Evolutionary conservation across 2,329 filamentous ascomycete species (phyloP).

Genomic region (Alternaria sp.): DNA sequence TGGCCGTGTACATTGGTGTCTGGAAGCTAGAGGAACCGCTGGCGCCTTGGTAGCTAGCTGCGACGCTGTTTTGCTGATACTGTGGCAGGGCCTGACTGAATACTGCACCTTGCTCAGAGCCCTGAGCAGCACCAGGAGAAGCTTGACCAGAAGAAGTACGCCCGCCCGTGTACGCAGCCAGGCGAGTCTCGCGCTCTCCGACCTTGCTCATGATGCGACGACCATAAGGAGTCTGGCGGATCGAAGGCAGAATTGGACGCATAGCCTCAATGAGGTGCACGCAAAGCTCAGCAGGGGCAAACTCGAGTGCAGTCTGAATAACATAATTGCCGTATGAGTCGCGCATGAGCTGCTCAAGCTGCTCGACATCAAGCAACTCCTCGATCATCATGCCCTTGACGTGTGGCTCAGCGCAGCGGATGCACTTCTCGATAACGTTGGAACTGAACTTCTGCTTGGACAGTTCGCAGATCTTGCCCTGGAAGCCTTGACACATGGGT

Average conservation of each 20-base stretch:
- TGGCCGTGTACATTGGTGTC: constrained; percentile 43
- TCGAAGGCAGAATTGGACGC: constrained; percentile 81
- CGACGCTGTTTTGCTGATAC: constrained; percentile 10
- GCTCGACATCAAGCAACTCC: constrained; percentile 76
- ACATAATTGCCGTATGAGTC: constrained; percentile 98
- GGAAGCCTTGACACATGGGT: constrained; percentile 83
- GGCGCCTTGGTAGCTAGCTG: constrained; percentile 28
- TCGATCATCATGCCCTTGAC: constrained; percentile 84
- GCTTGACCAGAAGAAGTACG: constrained; percentile 33
- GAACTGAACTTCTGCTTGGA: constrained; percentile 99
- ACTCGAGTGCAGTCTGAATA: constrained; percentile 80
- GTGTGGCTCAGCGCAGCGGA: constrained; percentile 79
- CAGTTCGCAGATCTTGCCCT: constrained; percentile 71
- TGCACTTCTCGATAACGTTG: constrained; percentile 93
- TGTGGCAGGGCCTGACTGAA: constrained; percentile 29
- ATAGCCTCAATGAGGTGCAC: constrained; percentile 79
- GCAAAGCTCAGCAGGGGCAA: constrained; percentile 44
- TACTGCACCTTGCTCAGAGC: constrained; percentile 28
- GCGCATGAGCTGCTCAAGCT: constrained; percentile 87
- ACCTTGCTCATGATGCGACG: constrained; percentile 94
- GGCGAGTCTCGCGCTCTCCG: constrained; percentile 60
- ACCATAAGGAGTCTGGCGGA: constrained; percentile 91
- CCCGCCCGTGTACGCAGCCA: constrained; percentile 40
- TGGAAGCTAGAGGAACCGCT: constrained; percentile 30
- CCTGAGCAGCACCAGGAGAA: constrained; percentile 42